A percentile compares a stretch with the other conserved stretches of the same genome.
These are phyloP conservation scores for Backusella macrospora DNA, from an alignment of 192 early-diverging fungal species.

Conservation along the genomic window DNA sequence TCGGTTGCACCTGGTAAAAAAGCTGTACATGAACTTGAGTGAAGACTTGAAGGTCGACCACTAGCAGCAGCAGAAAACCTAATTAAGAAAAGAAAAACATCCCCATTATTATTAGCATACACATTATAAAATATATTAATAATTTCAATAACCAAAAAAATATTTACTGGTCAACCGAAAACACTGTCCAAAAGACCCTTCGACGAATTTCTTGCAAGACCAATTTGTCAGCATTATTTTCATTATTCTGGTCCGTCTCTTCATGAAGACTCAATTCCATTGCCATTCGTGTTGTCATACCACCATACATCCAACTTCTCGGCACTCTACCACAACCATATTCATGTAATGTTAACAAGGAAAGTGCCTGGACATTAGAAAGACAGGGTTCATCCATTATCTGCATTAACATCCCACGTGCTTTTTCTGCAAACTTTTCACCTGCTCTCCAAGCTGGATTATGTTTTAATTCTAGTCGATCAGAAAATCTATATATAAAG, in stretches of 20 bases:
- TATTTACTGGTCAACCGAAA: conserved; percentile 51
- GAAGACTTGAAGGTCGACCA: conserved; percentile 52
- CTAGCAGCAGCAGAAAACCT: conserved; percentile 44
- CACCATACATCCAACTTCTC: conserved; percentile 61
- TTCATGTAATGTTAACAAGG: conserved; percentile 52
- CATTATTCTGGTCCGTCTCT: conserved; percentile 20
- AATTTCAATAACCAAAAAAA: neutral
- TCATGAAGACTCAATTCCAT: conserved; percentile 57
- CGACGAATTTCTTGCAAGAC: conserved; percentile 50
- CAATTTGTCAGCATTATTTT: conserved; percentile 38
- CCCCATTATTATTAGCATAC: too few species aligned
- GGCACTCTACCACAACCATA: conserved; percentile 56
- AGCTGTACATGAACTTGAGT: conserved; percentile 51
- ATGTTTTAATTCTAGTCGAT: conserved; percentile 46
- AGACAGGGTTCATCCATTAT: conserved; percentile 51
- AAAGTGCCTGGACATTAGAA: conserved; percentile 50
- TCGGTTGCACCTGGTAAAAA: conserved; percentile 42
- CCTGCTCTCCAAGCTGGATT: conserved; percentile 55
- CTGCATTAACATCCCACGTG: conserved; percentile 40
- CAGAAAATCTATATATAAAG: conserved; percentile 42
- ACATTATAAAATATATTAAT: too few species aligned
- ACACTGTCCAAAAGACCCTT: conserved; percentile 56
- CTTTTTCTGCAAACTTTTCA: conserved; percentile 54
- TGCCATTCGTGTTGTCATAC: conserved; percentile 50
- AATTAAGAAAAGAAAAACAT: neutral